phyloP scores from a whole-genome alignment of 2,329 filamentous ascomycete genomes.

The Fusarium buharicum region DNA sequence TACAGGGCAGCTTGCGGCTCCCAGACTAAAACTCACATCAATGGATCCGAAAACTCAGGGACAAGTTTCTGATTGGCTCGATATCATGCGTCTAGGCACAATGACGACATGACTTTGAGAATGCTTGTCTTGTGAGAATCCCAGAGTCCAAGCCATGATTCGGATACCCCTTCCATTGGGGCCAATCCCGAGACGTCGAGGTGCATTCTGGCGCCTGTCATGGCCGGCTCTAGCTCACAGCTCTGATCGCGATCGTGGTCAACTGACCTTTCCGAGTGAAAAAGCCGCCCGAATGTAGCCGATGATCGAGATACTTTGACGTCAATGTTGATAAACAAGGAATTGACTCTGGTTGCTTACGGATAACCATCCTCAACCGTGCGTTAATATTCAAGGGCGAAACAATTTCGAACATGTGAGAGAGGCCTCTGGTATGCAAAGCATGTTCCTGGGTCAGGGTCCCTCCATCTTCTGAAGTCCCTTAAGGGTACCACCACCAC shows the following conservation, averaged over 20 bases:
- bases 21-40: constrained; percentile 9
- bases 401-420: constrained; percentile 9
- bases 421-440: not conserved
- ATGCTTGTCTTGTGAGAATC: constrained; percentile 16
- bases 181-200: constrained; percentile 29
- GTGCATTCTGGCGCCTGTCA: constrained; percentile 23
- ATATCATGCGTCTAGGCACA: constrained; percentile 5
- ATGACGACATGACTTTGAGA: constrained; percentile 43
- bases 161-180: constrained; percentile 17
- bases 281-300: constrained; percentile 22
- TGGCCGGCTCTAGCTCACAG: constrained; percentile 25
- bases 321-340: constrained; percentile 24
- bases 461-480: constrained; percentile 9
- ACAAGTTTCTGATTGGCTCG: constrained; percentile 21
- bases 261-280: constrained; percentile 20
- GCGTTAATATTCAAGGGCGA: not conserved
- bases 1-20: constrained; percentile 31
- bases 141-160: constrained; percentile 10
- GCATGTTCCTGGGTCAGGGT: constrained; percentile 27
- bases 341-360: constrained; percentile 8
- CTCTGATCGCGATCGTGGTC: constrained; percentile 37
- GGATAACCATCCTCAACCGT: constrained; percentile 3
- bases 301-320: constrained; percentile 36
- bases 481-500: constrained; percentile 36
- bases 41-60: constrained; percentile 21